These are phyloP conservation scores for Microthlaspi erraticum DNA, from an alignment of 345 rosid genomes.

Conservation along the genomic window DNA sequence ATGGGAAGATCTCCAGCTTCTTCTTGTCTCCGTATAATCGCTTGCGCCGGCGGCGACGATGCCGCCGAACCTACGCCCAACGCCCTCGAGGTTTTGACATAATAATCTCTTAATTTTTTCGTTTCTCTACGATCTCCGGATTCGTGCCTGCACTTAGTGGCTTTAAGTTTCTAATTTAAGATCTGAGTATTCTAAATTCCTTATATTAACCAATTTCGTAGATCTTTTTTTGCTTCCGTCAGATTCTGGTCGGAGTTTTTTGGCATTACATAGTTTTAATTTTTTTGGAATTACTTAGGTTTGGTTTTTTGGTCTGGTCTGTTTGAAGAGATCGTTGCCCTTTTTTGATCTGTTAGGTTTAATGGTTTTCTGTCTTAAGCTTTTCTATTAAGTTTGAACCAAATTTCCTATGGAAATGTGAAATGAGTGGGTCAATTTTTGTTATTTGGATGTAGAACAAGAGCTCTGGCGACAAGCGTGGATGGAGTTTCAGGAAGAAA, in stretches of 20 bases:
- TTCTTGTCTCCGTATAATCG: conserved; percentile 77
- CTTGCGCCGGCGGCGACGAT: conserved; percentile 68
- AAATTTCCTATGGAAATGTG: not conserved
- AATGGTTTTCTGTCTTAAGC: not conserved
- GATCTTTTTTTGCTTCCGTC: conserved; percentile 20
- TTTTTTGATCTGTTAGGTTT: conserved; percentile 18
- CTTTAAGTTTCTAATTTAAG: conserved; percentile 33
- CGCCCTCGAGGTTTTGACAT: conserved; percentile 46
- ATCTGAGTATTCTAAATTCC: conserved; percentile 22
- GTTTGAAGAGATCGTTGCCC: not conserved
- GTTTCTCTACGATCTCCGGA: not conserved
- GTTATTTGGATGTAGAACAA: conserved; percentile 54
- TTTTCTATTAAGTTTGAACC: not conserved
- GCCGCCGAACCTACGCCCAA: conserved; percentile 52
- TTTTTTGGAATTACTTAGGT: conserved; percentile 5
- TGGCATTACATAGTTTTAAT: conserved; percentile 8
- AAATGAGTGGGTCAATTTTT: not conserved
- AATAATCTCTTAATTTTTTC: not conserved
- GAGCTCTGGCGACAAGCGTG: conserved; percentile 56
- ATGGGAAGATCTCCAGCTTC: conserved; percentile 74
- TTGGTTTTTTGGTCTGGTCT: not conserved
- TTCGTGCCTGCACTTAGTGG: not conserved
- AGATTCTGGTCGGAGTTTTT: conserved; percentile 30
- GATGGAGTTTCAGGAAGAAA: conserved; percentile 88
- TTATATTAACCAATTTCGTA: not conserved